Evolutionary conservation across 352 stramenopile species (phyloP).

Genomic region (Phytophthora rubi): DNA sequence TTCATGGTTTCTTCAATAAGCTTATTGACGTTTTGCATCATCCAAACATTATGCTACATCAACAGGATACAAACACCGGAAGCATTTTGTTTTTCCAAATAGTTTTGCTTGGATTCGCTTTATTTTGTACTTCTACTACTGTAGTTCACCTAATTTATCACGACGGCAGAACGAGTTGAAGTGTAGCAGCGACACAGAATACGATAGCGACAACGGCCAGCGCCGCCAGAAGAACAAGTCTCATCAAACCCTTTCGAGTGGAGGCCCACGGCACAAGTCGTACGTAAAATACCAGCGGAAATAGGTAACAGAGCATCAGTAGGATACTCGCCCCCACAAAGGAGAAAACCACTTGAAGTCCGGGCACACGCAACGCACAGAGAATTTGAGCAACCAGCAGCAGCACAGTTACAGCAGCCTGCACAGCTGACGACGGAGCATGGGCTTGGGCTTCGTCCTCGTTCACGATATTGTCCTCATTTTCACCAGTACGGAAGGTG

Average conservation of each 20-base stretch:
- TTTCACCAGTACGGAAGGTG: slow-evolving; percentile 8
- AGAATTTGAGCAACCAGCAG: slow-evolving; percentile 57
- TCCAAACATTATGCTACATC: too few relatives aligned
- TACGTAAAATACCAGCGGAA: slow-evolving; percentile 68
- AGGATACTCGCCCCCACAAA: slow-evolving; percentile 80
- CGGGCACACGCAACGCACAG: slow-evolving; percentile 59
- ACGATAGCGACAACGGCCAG: slow-evolving; percentile 52
- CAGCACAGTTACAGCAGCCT: slow-evolving; percentile 48
- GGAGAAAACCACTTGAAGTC: slow-evolving; percentile 76
- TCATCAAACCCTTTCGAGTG: slow-evolving; percentile 26
- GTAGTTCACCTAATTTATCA: not conserved
- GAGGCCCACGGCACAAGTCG: slow-evolving; percentile 53
- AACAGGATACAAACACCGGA: too few relatives aligned
- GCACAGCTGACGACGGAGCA: slow-evolving; percentile 32
- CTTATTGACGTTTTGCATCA: too few relatives aligned
- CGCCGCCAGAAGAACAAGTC: slow-evolving; percentile 35
- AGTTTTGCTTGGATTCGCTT: not conserved
- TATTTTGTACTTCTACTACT: too few relatives aligned
- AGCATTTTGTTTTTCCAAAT: too few relatives aligned
- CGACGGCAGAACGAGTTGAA: slow-evolving; percentile 37
- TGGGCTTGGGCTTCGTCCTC: slow-evolving; percentile 11
- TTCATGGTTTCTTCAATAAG: not conserved
- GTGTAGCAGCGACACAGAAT: slow-evolving; percentile 66
- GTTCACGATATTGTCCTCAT: not conserved
- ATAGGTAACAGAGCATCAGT: slow-evolving; percentile 75